phyloP scores from a whole-genome alignment of 2,329 filamentous ascomycete genomes.

The Ophiostoma fasciatum region DNA sequence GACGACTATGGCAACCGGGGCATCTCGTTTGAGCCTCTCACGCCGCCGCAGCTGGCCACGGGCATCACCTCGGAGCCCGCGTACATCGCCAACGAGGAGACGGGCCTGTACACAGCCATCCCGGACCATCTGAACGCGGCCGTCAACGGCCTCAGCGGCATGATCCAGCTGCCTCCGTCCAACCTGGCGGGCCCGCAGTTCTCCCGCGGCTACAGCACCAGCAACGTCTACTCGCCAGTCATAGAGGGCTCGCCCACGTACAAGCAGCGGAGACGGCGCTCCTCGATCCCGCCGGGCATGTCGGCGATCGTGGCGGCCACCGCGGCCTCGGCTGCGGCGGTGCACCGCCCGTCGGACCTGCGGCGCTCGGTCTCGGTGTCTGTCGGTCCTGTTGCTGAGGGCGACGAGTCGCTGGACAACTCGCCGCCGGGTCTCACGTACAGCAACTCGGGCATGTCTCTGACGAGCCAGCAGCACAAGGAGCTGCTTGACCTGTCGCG shows the following conservation, averaged over 20 bases:
- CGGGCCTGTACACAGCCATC: slow-evolving; percentile 86
- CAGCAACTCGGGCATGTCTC: slow-evolving; percentile 51
- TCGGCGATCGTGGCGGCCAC: slow-evolving; percentile 52
- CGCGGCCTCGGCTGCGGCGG: slow-evolving; percentile 26
- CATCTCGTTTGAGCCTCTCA: slow-evolving; percentile 92
- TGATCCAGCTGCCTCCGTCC: slow-evolving; percentile 81
- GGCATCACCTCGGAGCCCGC: slow-evolving; percentile 75
- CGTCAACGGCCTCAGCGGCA: slow-evolving; percentile 64
- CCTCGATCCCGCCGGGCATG: slow-evolving; percentile 75
- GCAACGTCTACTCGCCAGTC: slow-evolving; percentile 74
- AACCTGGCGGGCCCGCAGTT: slow-evolving; percentile 72
- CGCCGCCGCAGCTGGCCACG: slow-evolving; percentile 80
- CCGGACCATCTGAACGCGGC: slow-evolving; percentile 64
- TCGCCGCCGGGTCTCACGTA: slow-evolving; percentile 65
- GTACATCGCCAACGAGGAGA: slow-evolving; percentile 97
- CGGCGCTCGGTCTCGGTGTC: slow-evolving; percentile 82
- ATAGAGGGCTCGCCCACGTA: slow-evolving; percentile 98
- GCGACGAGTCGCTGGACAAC: slow-evolving; percentile 63
- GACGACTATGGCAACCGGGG: slow-evolving; percentile 96
- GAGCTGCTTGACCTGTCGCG: slow-evolving; percentile 74
- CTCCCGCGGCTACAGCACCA: slow-evolving; percentile 53
- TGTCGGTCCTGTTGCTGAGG: slow-evolving; percentile 66
- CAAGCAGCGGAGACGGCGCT: slow-evolving; percentile 89
- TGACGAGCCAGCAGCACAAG: slow-evolving; percentile 53
- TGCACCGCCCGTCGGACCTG: slow-evolving; percentile 72